Evolutionary conservation across 164 flowering plant genomes (phyloP).

Genomic region (Santalum album): DNA sequence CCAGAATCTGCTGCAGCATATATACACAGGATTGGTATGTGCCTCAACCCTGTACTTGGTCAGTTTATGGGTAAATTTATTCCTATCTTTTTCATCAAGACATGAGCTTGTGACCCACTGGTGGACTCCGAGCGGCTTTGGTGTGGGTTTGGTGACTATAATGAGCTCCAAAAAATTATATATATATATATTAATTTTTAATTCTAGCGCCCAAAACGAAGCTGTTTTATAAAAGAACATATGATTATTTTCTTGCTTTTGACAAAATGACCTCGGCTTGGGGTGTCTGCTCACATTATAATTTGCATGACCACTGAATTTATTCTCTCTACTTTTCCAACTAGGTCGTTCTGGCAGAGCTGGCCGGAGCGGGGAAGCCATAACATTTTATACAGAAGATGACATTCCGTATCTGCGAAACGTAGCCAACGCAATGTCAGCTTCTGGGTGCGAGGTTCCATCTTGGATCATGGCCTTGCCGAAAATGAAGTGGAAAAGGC

Average conservation of each 20-base stretch:
- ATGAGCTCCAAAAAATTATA: no score
- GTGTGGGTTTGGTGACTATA: no score
- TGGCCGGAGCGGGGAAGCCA: constrained; percentile 84
- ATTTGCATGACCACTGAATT: constrained; percentile 1
- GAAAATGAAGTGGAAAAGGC: constrained; percentile 67
- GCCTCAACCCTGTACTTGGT: background rate
- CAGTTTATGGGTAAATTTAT: background rate
- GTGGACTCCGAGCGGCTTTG: no score
- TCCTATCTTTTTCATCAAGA: no score
- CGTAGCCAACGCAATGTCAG: constrained; percentile 72
- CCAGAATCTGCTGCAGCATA: constrained; percentile 90
- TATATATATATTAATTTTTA: no score
- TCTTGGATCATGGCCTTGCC: constrained; percentile 58
- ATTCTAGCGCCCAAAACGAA: no score
- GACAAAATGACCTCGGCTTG: no score
- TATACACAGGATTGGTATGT: constrained; percentile 90
- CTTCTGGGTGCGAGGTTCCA: constrained; percentile 93
- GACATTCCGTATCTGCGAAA: constrained; percentile 73
- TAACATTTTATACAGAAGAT: constrained; percentile 74
- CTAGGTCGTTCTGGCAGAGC: constrained; percentile 94
- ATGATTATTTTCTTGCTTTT: no score
- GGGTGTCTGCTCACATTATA: background rate
- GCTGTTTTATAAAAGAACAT: no score
- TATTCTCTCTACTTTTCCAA: constrained; percentile 3
- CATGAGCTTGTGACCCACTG: no score